A percentile compares a stretch with the other conserved stretches of the same genome.
phyloP scores from a whole-genome alignment of 2,329 filamentous ascomycete species.

The Penicillium sp. region DNA sequence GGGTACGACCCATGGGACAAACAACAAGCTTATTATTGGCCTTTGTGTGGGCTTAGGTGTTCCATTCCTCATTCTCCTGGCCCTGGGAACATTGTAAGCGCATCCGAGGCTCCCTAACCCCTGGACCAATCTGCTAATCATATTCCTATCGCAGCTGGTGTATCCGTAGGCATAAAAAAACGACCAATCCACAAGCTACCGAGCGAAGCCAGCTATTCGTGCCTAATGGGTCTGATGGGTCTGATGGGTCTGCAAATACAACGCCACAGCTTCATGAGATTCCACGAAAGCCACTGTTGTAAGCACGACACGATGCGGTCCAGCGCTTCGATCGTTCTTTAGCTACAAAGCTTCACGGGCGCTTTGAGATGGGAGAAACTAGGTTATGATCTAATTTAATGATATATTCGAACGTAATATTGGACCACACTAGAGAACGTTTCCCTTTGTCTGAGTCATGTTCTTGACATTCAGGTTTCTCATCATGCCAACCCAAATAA shows the following conservation, averaged over 20 bases:
- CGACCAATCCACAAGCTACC: not conserved
- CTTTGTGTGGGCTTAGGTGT: constrained; percentile 48
- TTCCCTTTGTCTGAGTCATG: constrained; percentile 56
- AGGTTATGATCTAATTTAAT: too few relatives aligned
- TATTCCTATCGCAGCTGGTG: not conserved
- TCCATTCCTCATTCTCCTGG: constrained; percentile 16
- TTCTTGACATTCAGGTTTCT: constrained; percentile 56
- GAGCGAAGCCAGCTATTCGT: not conserved
- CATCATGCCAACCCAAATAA: constrained; percentile 52
- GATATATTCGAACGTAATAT: not conserved
- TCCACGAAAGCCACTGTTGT: not conserved
- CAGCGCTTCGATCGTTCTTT: too few relatives aligned
- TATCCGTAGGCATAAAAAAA: not conserved
- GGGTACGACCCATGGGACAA: constrained; percentile 38
- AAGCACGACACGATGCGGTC: not conserved
- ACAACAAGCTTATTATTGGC: constrained; percentile 55
- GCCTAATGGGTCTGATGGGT: not conserved
- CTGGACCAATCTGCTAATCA: not conserved
- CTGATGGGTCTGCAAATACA: too few relatives aligned
- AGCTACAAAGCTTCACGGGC: too few relatives aligned
- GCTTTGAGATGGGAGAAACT: too few relatives aligned
- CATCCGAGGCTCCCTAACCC: not conserved
- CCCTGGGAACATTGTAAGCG: constrained; percentile 1
- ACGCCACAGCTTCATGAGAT: not conserved
- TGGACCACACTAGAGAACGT: constrained; percentile 52